Evolutionary conservation across 2,329 filamentous ascomycete species (phyloP), one percentile per base, ranked within the genome.

Genomic region (Colletotrichum viniferum): DNA sequence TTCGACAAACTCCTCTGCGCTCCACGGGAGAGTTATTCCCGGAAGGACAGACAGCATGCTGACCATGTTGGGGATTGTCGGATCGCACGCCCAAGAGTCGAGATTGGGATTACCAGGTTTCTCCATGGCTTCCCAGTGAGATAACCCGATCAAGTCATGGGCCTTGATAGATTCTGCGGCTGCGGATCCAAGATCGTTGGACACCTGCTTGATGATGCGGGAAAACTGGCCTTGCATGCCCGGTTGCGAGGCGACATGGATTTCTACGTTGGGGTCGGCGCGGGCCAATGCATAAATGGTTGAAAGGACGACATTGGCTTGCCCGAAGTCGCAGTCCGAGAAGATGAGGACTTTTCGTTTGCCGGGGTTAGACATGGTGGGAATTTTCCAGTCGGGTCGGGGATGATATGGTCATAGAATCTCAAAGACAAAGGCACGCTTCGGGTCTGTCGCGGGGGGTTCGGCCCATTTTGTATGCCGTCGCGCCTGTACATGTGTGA

Each of bases 271-370:
- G 10, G 43, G 10, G n/a, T 21, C 43, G 43, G 43, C 43, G 43
- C 43, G 4, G n/a, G 21, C 43, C 1, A 88, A 80, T 48, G 86
- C 86, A 38, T 86, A 81, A 6, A 81, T 81, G 0, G 85, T 83
- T 8, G 87, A 87, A 8, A 89, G 76, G 58, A 87, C 82, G 34
- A 88, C 84, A 77, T 87, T 88, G n/a, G 86, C 84, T 73, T 88
- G 85, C 8, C 88, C 87, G 72, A 83, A 82, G 72, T 89, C 87
- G 65, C 83, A 82, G 77, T 86, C 87, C 6, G 87, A 86, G 55
- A 89, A 77, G 56, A 89, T 83, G 3, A 89, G 79, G 13, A 87
- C 80, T 61, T 71, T 80, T 21, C 43, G 43, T 52, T 52, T 52
- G n/a, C 43, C n/a, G 43, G n/a, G n/a, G 43, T 21, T 52, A 21